A percentile compares a stretch with the other conserved stretches of the same genome.
Evolutionary conservation across 441 rosid species (phyloP).

Genomic region (Pelargonium fulgidum): DNA sequence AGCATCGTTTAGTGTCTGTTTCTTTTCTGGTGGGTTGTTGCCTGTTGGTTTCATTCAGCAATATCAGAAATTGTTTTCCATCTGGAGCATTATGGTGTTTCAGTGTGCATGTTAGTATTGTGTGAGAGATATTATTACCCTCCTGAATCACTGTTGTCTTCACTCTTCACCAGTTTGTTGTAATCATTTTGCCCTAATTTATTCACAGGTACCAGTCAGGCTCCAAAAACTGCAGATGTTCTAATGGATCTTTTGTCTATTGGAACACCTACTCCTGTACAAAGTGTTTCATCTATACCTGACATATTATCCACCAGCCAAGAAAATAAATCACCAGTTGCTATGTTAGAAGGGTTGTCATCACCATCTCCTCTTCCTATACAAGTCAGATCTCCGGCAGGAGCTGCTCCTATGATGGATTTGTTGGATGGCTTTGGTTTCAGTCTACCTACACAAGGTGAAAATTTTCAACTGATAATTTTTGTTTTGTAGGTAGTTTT

Average conservation of each 20-base stretch:
- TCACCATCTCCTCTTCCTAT: constrained; percentile 36
- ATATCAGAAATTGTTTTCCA: too few relatives aligned
- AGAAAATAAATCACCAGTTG: constrained; percentile 31
- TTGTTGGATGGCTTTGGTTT: constrained; percentile 78
- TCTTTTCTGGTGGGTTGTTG: too few relatives aligned
- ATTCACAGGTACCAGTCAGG: constrained; percentile 46
- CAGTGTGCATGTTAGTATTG: too few relatives aligned
- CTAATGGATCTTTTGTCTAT: constrained; percentile 82
- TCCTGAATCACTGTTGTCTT: neutral
- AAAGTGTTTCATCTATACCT: constrained; percentile 40
- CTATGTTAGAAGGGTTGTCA: constrained; percentile 43
- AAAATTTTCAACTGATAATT: constrained; percentile 13
- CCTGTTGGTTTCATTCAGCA: too few relatives aligned
- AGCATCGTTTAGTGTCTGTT: too few relatives aligned
- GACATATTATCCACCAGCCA: constrained; percentile 53
- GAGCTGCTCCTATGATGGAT: constrained; percentile 60
- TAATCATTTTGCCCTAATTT: constrained; percentile 7
- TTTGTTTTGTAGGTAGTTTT: constrained; percentile 6
- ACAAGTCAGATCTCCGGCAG: constrained; percentile 35
- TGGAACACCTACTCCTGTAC: constrained; percentile 59
- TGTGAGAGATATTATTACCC: neutral
- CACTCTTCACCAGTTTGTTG: neutral
- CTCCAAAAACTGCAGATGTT: constrained; percentile 69
- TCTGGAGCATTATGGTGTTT: too few relatives aligned
- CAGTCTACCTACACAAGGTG: constrained; percentile 57